A percentile compares a stretch with the other conserved stretches of the same genome.
Conservation (phyloP, 345 rosid species). For the Pistacia atlantica region DNA sequence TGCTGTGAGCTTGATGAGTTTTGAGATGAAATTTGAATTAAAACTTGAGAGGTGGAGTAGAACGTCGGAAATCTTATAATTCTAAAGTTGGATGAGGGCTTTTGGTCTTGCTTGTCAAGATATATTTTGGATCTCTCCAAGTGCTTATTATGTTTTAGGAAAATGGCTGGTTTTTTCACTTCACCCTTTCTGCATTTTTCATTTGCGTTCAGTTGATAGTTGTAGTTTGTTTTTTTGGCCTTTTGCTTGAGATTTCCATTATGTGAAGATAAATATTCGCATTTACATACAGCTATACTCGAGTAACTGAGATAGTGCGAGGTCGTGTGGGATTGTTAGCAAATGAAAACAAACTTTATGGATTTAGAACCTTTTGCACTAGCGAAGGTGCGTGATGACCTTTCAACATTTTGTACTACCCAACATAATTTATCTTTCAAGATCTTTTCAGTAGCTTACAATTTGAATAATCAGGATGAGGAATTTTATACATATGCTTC, state of each 20-base stretch:
- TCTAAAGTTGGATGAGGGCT: background rate
- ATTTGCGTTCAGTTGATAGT: background rate
- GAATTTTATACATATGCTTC: background rate
- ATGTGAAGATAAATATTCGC: constrained; percentile 20
- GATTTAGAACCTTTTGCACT: constrained; percentile 73
- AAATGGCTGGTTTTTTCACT: background rate
- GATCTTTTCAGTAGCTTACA: background rate
- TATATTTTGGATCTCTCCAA: background rate
- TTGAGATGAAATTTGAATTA: background rate
- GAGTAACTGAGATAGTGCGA: constrained; percentile 38
- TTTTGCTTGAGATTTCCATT: constrained; percentile 16
- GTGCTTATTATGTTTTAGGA: background rate
- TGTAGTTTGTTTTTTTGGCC: background rate
- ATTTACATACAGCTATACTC: constrained; percentile 50
- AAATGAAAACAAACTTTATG: constrained; percentile 52
- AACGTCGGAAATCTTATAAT: background rate
- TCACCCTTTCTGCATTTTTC: background rate
- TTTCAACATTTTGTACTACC: constrained; percentile 13
- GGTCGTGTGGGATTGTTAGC: constrained; percentile 43
- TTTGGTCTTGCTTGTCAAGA: background rate
- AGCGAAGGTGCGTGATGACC: constrained; percentile 51
- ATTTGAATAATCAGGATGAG: background rate
- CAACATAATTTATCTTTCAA: background rate
- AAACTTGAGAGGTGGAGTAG: background rate
- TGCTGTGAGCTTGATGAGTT: background rate